Percentiles rank a stretch among this genome's conserved stretches.
These are phyloP conservation scores for Diversispora epigaea DNA, from an alignment of 192 early-diverging fungal species.

Conservation along the genomic window DNA sequence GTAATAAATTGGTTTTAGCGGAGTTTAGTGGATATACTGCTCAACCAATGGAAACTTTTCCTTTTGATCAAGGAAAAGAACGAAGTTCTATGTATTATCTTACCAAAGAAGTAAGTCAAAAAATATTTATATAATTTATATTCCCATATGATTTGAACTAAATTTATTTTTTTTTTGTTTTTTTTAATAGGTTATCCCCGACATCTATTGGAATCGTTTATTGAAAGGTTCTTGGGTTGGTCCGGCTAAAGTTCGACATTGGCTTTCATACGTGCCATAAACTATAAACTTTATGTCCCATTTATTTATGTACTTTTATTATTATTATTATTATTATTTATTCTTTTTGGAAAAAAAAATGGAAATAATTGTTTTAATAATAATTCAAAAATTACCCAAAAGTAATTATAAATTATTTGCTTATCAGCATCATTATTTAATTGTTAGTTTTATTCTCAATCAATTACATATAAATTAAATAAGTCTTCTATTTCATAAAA, in stretches of 20 bases:
- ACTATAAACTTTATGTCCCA: not conserved
- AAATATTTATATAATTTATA: not conserved
- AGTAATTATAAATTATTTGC: too few relatives aligned
- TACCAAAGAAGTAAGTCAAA: constrained; percentile 60
- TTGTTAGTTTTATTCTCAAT: too few relatives aligned
- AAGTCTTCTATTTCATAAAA: too few relatives aligned
- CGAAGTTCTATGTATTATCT: constrained; percentile 66
- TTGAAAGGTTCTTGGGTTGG: constrained; percentile 79
- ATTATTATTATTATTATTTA: too few relatives aligned
- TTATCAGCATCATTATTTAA: too few relatives aligned
- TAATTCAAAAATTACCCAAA: too few relatives aligned
- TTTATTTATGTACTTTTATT: too few relatives aligned
- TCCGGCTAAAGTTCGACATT: constrained; percentile 59
- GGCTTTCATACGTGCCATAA: constrained; percentile 36
- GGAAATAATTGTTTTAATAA: too few relatives aligned
- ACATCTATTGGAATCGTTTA: constrained; percentile 80
- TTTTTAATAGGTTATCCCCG: constrained; percentile 58
- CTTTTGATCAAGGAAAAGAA: constrained; percentile 77
- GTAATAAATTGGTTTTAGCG: constrained; percentile 78
- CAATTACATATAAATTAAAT: too few relatives aligned
- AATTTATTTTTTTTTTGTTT: constrained; percentile 19
- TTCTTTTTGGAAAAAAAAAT: too few relatives aligned
- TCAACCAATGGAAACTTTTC: constrained; percentile 77
- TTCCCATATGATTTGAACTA: not conserved
- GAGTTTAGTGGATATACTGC: constrained; percentile 82